Evolutionary conservation across 345 rosid species (phyloP).

Genomic region (Alliaria petiolata): DNA sequence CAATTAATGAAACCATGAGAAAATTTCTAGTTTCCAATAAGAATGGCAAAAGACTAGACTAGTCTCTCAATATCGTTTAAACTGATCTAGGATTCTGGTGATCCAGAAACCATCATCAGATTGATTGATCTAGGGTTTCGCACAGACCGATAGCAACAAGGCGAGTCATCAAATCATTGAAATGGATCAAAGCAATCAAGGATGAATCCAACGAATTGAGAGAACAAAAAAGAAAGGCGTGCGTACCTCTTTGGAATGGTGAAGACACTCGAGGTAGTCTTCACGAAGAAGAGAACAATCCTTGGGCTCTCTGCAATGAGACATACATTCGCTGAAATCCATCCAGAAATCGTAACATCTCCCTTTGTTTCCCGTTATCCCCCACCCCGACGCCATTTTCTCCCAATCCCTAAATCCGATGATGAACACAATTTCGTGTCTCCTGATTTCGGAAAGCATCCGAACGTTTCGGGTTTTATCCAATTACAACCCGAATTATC

Average conservation of each 20-base stretch:
- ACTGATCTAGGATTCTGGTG: neutral
- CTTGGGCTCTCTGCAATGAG: constrained; percentile 88
- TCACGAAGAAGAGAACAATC: constrained; percentile 90
- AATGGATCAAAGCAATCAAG: neutral
- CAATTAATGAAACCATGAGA: neutral
- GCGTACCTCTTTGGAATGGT: constrained; percentile 93
- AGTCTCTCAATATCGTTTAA: neutral
- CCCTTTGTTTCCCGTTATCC: constrained; percentile 90
- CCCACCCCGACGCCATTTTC: constrained; percentile 96
- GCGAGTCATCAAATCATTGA: neutral
- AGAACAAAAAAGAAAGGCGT: neutral
- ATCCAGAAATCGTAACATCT: constrained; percentile 88
- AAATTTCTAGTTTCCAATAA: neutral
- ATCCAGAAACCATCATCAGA: neutral
- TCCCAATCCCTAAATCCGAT: neutral
- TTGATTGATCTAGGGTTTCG: constrained; percentile 5
- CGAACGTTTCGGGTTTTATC: neutral
- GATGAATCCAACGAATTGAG: neutral
- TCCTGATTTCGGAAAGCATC: constrained; percentile 9
- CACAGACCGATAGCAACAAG: neutral
- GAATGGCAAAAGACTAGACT: neutral
- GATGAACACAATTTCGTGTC: too few relatives aligned
- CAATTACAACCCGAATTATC: neutral
- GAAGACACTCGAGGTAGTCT: constrained; percentile 97
- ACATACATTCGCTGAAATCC: constrained; percentile 89